Percentiles rank a stretch among this genome's conserved stretches.
Evolutionary conservation across 2,329 filamentous ascomycete genomes (phyloP).

Genomic region (Neonectria faginata): DNA sequence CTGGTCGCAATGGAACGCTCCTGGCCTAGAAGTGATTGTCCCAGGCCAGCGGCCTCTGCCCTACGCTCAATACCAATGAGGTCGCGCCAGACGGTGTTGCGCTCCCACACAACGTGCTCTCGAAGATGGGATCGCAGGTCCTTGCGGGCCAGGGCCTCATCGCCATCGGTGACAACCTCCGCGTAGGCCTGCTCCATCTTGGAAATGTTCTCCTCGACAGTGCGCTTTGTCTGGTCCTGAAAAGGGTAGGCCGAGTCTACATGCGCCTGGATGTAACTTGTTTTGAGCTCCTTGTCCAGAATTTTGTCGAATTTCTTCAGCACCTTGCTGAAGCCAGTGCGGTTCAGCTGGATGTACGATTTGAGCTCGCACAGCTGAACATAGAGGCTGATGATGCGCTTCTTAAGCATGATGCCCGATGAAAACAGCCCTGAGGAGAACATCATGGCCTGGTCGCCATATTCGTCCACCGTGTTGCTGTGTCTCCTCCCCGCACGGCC

Average conservation of each 20-base stretch:
- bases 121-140: constrained; percentile 91
- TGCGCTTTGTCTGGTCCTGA: constrained; percentile 75
- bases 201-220: constrained; percentile 77
- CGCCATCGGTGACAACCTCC: constrained; percentile 83
- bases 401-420: constrained; percentile 88
- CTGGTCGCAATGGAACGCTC: constrained; percentile 75
- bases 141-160: constrained; percentile 79
- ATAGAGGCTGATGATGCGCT: constrained; percentile 86
- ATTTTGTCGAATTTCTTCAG: constrained; percentile 99
- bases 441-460: constrained; percentile 78
- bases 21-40: constrained; percentile 83
- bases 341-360: constrained; percentile 95
- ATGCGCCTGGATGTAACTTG: constrained; percentile 77
- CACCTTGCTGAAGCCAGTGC: constrained; percentile 95
- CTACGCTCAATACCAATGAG: constrained; percentile 98
- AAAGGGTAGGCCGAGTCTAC: constrained; percentile 89
- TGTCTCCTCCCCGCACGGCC: constrained; percentile 67
- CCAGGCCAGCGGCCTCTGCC: constrained; percentile 92
- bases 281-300: constrained; percentile 82
- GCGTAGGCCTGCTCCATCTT: constrained; percentile 85
- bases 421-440: constrained; percentile 72
- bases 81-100: constrained; percentile 98
- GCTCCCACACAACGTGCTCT: constrained; percentile 98
- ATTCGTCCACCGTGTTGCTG: constrained; percentile 80
- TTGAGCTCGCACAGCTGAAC: constrained; percentile 95